phyloP scores from a whole-genome alignment of 495 filamentous ascomycete genomes.

The Penicillium robsamsonii region DNA sequence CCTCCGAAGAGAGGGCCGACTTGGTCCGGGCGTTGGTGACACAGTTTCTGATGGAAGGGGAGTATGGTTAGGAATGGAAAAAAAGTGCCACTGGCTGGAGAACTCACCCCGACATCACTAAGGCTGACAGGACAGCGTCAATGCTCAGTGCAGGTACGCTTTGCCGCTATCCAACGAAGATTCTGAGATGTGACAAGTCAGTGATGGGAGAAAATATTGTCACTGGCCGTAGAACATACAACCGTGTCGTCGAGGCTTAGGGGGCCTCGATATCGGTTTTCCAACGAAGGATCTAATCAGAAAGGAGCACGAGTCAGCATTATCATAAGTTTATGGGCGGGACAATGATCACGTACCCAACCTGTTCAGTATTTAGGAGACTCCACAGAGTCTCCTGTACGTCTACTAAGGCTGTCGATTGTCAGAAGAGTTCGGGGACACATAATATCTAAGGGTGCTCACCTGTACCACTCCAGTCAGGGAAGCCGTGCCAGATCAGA shows the following conservation, averaged over 20 bases:
- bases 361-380: background rate
- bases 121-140: background rate
- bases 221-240: background rate
- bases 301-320: background rate
- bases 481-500: no score
- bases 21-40: background rate
- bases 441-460: no score
- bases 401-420: no score
- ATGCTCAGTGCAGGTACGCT: background rate
- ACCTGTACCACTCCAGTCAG: no score
- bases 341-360: background rate
- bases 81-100: background rate
- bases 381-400: background rate
- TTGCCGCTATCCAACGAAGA: background rate
- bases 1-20: background rate
- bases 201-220: background rate
- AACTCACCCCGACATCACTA: background rate
- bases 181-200: background rate
- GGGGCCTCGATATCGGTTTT: background rate
- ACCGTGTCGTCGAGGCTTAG: background rate
- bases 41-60: background rate
- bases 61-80: background rate
- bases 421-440: no score
- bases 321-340: background rate
- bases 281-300: background rate